Evolutionary conservation across 371 early-diverging fungal genomes (phyloP), one percentile per base, ranked within the genome.

Genomic region (Coemansia sp.): DNA sequence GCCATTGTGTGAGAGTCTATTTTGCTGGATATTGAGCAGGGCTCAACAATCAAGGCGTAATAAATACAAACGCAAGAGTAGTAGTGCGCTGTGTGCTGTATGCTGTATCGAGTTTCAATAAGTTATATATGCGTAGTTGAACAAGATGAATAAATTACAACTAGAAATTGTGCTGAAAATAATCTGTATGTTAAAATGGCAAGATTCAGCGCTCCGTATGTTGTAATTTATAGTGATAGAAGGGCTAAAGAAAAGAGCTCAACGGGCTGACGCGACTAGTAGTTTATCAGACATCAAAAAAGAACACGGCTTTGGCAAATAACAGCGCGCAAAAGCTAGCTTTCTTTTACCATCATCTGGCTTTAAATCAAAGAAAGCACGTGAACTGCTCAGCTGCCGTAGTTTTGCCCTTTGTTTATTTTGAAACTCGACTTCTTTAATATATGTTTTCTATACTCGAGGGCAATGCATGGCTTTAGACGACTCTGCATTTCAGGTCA

Each of bases 271-370:
- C 32, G 26, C 8, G 29, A 15, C 26, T 29, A 29, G 55, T n/a
- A 23, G 23, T 23, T 29, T 55, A 55, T 55, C 55, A 29, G 11
- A 32, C 55, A 55, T 55, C 55, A 55, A 55, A 28, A 26, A 29
- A 29, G 29, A 9, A 29, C 26, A 29, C n/a, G 32, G 2, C 29
- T 55, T 29, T 26, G 17, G 17, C 26, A 29, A 41, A 40, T 9
- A 41, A 41, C 9, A 40, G 41, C 41, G 41, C 41, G 41, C 9
- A 40, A 40, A 41, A n/a, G 44, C 44, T 15, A 41, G 44, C 44
- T 41, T 4, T 41, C 44, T n/a, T 41, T 41, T 41, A n/a, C 44
- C n/a, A 41, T 41, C 3, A 3, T 41, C n/a, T 4, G 15, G 6
- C 19, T 48, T 48, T 48, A 15, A n/a, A 48, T n/a, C 48, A 48